Conservation (phyloP, 805 yeast species). For the Saturnispora gosingensis region DNA sequence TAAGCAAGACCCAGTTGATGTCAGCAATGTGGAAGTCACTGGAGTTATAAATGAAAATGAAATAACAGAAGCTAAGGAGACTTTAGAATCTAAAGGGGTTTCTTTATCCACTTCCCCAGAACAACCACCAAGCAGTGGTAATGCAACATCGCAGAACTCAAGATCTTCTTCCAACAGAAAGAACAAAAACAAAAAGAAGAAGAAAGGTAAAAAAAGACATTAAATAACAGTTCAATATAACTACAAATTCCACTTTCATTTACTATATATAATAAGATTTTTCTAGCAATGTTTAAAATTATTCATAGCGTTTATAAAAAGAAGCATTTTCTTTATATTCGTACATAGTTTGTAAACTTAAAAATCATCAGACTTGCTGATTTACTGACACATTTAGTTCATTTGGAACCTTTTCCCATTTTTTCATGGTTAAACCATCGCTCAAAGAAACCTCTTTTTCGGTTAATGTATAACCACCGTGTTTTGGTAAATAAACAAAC, state of each 20-base stretch:
- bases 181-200: neutral
- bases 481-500: slow-evolving; percentile 42
- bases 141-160: neutral
- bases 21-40: neutral
- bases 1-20: neutral
- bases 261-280: neutral
- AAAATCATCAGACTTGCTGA: slow-evolving; percentile 1
- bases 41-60: neutral
- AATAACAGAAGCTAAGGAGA: neutral
- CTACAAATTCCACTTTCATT: neutral
- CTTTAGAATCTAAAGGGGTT: neutral
- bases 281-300: neutral
- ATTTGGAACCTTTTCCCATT: slow-evolving; percentile 38
- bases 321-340: neutral
- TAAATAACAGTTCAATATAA: neutral
- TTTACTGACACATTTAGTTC: neutral
- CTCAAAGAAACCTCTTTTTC: slow-evolving; percentile 33
- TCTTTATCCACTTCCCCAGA: neutral
- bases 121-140: neutral
- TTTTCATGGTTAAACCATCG: slow-evolving; percentile 51
- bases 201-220: slow-evolving; percentile 2
- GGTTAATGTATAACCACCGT: slow-evolving; percentile 36
- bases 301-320: neutral
- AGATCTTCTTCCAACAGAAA: neutral
- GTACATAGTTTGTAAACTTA: neutral